Evolutionary conservation across 768 basidiomycete species (phyloP).

Genomic region (Hericium erinaceus): DNA sequence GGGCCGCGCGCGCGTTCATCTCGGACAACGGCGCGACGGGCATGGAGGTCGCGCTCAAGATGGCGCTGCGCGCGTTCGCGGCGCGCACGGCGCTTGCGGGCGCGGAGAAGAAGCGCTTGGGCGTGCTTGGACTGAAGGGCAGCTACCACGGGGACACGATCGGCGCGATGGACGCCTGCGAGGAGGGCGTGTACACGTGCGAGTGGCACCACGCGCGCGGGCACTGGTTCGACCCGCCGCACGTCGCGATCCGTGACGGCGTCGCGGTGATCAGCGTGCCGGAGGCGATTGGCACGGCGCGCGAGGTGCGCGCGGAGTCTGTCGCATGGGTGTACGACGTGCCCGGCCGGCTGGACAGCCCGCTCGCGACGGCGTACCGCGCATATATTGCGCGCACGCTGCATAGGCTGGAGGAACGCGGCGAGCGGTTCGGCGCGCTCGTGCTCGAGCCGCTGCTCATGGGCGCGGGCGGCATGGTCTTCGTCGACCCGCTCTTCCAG

Average conservation of each 20-base stretch:
- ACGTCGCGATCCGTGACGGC: slow-evolving; percentile 60
- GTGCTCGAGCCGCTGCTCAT: slow-evolving; percentile 88
- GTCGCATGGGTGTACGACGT: slow-evolving; percentile 66
- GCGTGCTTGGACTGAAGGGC: slow-evolving; percentile 79
- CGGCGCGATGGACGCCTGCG: slow-evolving; percentile 92
- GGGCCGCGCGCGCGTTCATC: slow-evolving; percentile 89
- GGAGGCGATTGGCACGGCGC: slow-evolving; percentile 23
- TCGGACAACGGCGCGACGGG: slow-evolving; percentile 94
- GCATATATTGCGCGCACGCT: slow-evolving; percentile 47
- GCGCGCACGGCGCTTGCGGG: slow-evolving; percentile 27
- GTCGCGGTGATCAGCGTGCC: slow-evolving; percentile 46
- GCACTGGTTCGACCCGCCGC: slow-evolving; percentile 88
- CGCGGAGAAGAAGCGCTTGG: slow-evolving; percentile 41
- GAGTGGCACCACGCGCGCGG: slow-evolving; percentile 95
- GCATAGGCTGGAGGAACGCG: slow-evolving; percentile 32
- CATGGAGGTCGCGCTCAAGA: slow-evolving; percentile 96
- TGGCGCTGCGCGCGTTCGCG: slow-evolving; percentile 75
- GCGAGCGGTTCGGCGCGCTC: slow-evolving; percentile 53
- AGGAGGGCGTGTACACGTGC: slow-evolving; percentile 86
- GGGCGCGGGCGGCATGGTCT: slow-evolving; percentile 96
- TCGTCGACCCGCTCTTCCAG: slow-evolving; percentile 96
- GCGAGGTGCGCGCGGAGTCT: slow-evolving; percentile 29
- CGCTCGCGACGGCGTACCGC: slow-evolving; percentile 58
- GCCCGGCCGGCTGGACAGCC: slow-evolving; percentile 40
- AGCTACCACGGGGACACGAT: slow-evolving; percentile 98